These are phyloP conservation scores for Apiotrichum siamense DNA, from an alignment of 1,284 basidiomycete genomes.

Conservation along the genomic window DNA sequence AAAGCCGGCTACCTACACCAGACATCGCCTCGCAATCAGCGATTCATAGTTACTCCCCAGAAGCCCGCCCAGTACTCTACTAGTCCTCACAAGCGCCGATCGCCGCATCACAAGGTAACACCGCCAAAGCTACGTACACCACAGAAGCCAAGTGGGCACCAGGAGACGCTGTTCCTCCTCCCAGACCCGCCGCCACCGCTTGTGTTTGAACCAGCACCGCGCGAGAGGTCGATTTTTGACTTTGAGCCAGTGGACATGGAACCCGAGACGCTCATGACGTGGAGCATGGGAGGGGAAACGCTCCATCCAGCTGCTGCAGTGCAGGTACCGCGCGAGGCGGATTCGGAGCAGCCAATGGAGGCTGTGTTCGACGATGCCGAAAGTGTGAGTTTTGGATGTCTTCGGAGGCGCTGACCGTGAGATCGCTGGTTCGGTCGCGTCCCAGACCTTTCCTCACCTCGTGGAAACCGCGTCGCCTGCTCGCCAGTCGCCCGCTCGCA, in stretches of 20 bases:
- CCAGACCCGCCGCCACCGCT: slow-evolving; percentile 20
- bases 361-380: slow-evolving; percentile 11
- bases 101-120: slow-evolving; percentile 22
- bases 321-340: neutral
- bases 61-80: neutral
- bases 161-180: slow-evolving; percentile 25
- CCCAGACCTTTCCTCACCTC: slow-evolving; percentile 23
- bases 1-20: too few relatives aligned
- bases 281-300: slow-evolving; percentile 22
- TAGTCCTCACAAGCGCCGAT: neutral
- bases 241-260: slow-evolving; percentile 34
- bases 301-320: neutral
- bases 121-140: slow-evolving; percentile 21
- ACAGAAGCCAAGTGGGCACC: neutral
- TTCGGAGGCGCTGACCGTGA: slow-evolving; percentile 9
- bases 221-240: neutral
- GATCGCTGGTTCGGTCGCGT: slow-evolving; percentile 18
- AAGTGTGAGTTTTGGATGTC: slow-evolving; percentile 14
- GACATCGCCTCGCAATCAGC: too few relatives aligned
- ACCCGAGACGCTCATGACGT: slow-evolving; percentile 37
- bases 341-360: neutral
- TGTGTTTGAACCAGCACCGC: slow-evolving; percentile 8
- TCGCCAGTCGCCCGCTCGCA: too few relatives aligned
- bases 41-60: neutral
- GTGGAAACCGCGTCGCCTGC: slow-evolving; percentile 5